Conservation (phyloP, 2,329 filamentous ascomycete species). For the Claviceps cyperi region DNA sequence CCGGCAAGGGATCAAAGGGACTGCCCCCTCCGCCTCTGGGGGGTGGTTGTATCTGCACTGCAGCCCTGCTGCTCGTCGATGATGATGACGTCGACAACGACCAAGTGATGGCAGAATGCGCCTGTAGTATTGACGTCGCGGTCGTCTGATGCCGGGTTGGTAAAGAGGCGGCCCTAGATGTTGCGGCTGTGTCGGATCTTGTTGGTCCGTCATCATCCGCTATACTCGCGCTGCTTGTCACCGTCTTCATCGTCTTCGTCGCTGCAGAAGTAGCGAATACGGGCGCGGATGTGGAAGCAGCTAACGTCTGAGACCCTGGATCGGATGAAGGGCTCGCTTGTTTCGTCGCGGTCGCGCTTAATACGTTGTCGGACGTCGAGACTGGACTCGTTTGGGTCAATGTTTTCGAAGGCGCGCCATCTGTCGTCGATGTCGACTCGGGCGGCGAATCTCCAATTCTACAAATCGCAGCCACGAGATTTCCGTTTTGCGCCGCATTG, state of each 20-base stretch:
- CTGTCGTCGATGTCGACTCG: slow-evolving; percentile 1
- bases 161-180: neutral
- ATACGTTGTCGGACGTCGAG: neutral
- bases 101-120: neutral
- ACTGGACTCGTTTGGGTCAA: neutral
- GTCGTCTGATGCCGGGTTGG: neutral
- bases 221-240: neutral
- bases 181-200: neutral
- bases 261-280: neutral
- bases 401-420: neutral
- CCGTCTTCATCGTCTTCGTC: no score
- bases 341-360: neutral
- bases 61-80: slow-evolving; percentile 1
- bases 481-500: slow-evolving; percentile 21
- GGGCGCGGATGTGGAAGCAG: neutral
- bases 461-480: slow-evolving; percentile 24
- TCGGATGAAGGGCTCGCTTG: no score
- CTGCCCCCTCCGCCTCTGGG: slow-evolving; percentile 11
- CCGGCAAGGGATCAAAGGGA: slow-evolving; percentile 9
- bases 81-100: neutral
- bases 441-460: slow-evolving; percentile 7
- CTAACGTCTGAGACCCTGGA: no score
- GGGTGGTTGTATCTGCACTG: slow-evolving; percentile 2
- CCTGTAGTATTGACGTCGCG: neutral
- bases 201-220: neutral